Evolutionary conservation across 106 monocot species (phyloP), one percentile per base, ranked within the genome.

Genomic region (Dendrobium nobile): DNA sequence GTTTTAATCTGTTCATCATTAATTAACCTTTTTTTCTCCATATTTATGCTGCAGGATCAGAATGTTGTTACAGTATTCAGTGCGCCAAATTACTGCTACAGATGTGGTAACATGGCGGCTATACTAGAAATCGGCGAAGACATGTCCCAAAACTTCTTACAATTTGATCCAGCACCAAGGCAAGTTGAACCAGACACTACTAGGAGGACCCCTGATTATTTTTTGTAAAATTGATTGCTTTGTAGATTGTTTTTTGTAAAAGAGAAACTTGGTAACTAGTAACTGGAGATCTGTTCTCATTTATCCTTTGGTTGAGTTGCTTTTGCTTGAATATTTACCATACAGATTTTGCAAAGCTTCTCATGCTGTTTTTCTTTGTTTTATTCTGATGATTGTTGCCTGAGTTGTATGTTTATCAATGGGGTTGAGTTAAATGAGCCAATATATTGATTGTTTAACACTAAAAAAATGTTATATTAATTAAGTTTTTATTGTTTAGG

Each of bases 61-160:
- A 91, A 91, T 80, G 88, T 91, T 19, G 88, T 91, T n/a, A 91
- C 90, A 7, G 90, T 91, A 54, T 91, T 91, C 54, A 91, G 90
- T 54, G 90, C 90, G 17, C 90, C 90, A 72, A 90, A 90, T 64
- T 90, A 90, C 74, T 87, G 90, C 74, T 90, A 90, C 79, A 80
- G 90, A 10, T 88, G 88, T 43, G 90, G 90, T 58, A 91, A 91
- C 84, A 88, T 88, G 90, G 90, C 90, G 19, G 90, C 90, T 0
- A 91, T 91, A 77, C 47, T 91, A 54, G 90, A 91, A 75, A 88
- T 91, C 31, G 90, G 90, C 27, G 90, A 91, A 80, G 82, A 91
- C 41, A 91, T 91, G 90, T 86, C 84, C 70, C 88, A 88, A 47
- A 91, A 88, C 73, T 91, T 91, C 82, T 88, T 91, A 48, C 90